Conservation (phyloP, 177 flowering plant species). For the Vitis hybrid region DNA sequence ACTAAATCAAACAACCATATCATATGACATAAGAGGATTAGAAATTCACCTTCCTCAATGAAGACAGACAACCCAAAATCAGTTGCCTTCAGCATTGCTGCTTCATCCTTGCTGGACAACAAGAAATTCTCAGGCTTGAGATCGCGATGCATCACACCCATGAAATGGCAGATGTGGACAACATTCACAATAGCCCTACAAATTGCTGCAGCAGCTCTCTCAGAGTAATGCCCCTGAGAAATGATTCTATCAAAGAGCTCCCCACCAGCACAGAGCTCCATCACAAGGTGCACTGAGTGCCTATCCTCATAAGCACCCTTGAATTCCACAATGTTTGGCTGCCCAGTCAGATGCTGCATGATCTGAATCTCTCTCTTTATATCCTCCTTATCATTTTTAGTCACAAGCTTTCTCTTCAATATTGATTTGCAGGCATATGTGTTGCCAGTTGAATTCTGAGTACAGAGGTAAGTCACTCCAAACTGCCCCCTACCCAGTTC, state of each 20-base stretch:
- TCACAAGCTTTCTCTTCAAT: conserved; percentile 53
- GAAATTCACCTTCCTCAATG: conserved; percentile 59
- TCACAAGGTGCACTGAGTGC: conserved; percentile 56
- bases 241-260: conserved; percentile 67
- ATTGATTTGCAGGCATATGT: conserved; percentile 65
- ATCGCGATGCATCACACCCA: conserved; percentile 74
- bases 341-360: conserved; percentile 70
- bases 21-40: not conserved
- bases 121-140: conserved; percentile 72
- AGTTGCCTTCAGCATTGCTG: conserved; percentile 53
- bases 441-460: conserved; percentile 47
- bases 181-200: conserved; percentile 57
- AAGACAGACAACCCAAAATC: conserved; percentile 69
- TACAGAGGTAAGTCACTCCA: conserved; percentile 57
- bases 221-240: conserved; percentile 59
- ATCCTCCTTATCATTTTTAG: conserved; percentile 47
- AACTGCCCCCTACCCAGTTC: conserved; percentile 68
- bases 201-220: conserved; percentile 53
- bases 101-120: conserved; percentile 46
- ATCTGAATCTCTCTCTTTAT: conserved; percentile 62
- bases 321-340: conserved; percentile 58
- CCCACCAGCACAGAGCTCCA: conserved; percentile 73
- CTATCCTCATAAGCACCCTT: conserved; percentile 67
- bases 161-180: conserved; percentile 61
- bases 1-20: not conserved